These are phyloP conservation scores for Pseudocercospora fijiensis DNA, from an alignment of 2,329 filamentous ascomycete genomes.

Conservation along the genomic window DNA sequence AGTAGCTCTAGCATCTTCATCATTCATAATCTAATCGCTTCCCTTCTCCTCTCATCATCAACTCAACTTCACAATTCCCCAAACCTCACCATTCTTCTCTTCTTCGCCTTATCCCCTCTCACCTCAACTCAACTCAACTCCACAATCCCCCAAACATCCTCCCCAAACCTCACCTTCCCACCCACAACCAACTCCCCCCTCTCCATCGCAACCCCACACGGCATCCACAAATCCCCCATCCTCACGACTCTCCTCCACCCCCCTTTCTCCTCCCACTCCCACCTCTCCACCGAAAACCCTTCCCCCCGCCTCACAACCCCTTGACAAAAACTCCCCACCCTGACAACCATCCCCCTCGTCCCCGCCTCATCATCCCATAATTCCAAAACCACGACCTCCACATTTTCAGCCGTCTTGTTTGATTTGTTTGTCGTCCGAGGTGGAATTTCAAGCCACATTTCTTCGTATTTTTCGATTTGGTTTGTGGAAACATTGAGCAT, in stretches of 20 bases:
- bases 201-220: constrained; percentile 42
- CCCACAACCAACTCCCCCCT: constrained; percentile 35
- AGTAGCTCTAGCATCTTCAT: neutral
- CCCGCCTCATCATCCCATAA: constrained; percentile 26
- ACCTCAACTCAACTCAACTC: constrained; percentile 36
- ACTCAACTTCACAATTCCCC: no score
- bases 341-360: constrained; percentile 53
- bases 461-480: constrained; percentile 54
- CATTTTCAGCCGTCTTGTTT: no score
- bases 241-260: constrained; percentile 42
- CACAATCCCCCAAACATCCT: constrained; percentile 42
- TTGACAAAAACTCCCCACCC: constrained; percentile 58
- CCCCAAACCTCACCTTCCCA: constrained; percentile 35
- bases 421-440: no score
- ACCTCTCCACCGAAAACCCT: constrained; percentile 54
- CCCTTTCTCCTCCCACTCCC: constrained; percentile 45
- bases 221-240: constrained; percentile 43
- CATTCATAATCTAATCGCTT: no score
- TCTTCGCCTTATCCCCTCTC: no score
- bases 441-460: constrained; percentile 43
- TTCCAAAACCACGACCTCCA: constrained; percentile 33
- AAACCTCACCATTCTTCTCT: no score
- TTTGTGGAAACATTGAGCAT: constrained; percentile 62
- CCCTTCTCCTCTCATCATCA: no score
- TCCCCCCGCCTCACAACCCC: constrained; percentile 53